phyloP scores from a whole-genome alignment of 805 yeast species.

The Metschnikowia vanudenii region DNA sequence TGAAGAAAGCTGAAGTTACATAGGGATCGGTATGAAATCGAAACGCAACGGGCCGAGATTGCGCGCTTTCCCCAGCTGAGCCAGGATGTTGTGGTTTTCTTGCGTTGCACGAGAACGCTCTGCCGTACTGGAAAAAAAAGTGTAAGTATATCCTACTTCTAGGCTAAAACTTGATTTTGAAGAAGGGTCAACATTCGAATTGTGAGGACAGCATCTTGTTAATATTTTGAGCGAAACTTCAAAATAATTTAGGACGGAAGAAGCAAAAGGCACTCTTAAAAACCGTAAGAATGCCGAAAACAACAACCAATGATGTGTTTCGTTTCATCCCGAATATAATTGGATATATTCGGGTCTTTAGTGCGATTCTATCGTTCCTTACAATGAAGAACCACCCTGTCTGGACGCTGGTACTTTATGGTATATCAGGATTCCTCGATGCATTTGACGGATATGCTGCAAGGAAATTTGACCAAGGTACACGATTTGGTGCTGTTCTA shows the following conservation, averaged over 20 bases:
- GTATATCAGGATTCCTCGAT: conserved; percentile 86
- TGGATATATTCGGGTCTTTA: conserved; percentile 81
- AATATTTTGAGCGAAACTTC: neutral
- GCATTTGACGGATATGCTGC: conserved; percentile 98
- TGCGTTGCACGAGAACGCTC: conserved; percentile 3
- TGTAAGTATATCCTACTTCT: conserved; percentile 1
- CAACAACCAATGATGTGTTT: conserved; percentile 56
- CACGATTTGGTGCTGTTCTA: conserved; percentile 91
- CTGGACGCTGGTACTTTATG: conserved; percentile 72
- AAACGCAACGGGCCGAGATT: neutral
- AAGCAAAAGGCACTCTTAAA: neutral
- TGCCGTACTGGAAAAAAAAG: conserved; percentile 4
- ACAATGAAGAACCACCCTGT: conserved; percentile 85
- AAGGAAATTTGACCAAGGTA: conserved; percentile 80
- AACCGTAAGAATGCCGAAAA: conserved; percentile 13
- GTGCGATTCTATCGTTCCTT: conserved; percentile 76
- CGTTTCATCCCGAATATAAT: conserved; percentile 87
- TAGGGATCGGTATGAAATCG: neutral
- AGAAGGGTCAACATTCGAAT: neutral
- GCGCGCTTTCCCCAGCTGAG: conserved; percentile 6
- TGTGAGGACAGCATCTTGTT: neutral
- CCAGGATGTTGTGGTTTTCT: conserved; percentile 8
- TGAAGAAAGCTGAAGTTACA: too few relatives aligned
- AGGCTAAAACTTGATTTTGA: neutral
- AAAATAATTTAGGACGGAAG: neutral